Conservation (phyloP, 371 early-diverging fungal genomes). For the Mucor ambiguus region DNA sequence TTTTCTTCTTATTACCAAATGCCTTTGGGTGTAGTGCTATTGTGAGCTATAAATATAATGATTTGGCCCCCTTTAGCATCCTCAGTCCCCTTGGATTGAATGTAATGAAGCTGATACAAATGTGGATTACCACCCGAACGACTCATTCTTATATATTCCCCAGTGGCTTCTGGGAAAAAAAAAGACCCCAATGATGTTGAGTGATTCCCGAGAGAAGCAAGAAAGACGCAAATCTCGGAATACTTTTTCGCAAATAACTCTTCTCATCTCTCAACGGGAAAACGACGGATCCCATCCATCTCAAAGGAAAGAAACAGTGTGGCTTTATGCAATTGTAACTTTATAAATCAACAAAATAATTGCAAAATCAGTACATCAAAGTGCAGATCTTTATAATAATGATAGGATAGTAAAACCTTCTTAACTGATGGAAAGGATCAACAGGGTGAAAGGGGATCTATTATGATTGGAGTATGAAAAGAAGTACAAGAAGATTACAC, state of each 20-base stretch:
- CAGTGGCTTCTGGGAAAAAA: neutral
- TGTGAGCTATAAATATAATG: neutral
- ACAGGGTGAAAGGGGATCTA: neutral
- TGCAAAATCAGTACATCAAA: slow-evolving; percentile 1
- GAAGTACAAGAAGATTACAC: neutral
- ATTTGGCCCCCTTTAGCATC: neutral
- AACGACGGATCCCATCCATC: neutral
- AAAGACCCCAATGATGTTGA: neutral
- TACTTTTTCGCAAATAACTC: neutral
- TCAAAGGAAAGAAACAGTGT: too few relatives aligned
- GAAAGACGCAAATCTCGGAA: neutral
- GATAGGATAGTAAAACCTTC: slow-evolving; percentile 1
- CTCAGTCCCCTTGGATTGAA: neutral
- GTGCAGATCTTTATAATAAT: neutral
- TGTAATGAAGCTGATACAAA: neutral
- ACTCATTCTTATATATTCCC: neutral
- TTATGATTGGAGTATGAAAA: slow-evolving; percentile 1
- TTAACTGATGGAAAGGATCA: slow-evolving; percentile 1
- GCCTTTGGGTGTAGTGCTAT: neutral
- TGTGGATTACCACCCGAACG: neutral
- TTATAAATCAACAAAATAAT: neutral
- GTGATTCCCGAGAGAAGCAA: neutral
- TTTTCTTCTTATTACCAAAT: slow-evolving; percentile 2
- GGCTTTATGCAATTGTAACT: neutral
- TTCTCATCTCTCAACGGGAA: neutral